phyloP scores from a whole-genome alignment of 2,329 filamentous ascomycete genomes.

The Aspergillus calidoustus region DNA sequence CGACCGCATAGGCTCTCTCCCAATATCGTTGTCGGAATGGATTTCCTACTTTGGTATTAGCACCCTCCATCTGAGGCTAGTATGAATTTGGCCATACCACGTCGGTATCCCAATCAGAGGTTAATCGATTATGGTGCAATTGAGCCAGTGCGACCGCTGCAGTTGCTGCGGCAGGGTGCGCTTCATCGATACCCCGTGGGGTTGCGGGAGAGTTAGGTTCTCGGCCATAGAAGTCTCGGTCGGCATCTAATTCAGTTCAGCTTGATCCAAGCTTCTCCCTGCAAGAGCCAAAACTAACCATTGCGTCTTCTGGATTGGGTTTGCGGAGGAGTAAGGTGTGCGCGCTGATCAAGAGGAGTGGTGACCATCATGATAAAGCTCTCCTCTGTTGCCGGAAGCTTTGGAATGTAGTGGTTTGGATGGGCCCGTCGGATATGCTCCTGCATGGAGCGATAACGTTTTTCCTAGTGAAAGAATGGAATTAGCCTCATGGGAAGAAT shows the following conservation, averaged over 20 bases:
- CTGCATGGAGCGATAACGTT: conserved; percentile 97
- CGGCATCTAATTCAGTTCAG: conserved; percentile 53
- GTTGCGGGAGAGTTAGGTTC: conserved; percentile 72
- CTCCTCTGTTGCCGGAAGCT: conserved; percentile 96
- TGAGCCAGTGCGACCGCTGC: conserved; percentile 87
- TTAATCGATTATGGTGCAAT: conserved; percentile 77
- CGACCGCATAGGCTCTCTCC: conserved; percentile 63
- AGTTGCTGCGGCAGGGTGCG: conserved; percentile 68
- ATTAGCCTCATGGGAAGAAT: conserved; percentile 13
- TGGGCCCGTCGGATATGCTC: conserved; percentile 98
- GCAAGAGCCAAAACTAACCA: conserved; percentile 37
- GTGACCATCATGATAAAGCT: conserved; percentile 97
- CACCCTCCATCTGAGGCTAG: background rate
- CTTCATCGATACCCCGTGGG: conserved; percentile 72
- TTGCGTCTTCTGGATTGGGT: conserved; percentile 40
- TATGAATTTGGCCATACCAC: conserved; percentile 58
- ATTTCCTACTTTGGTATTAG: conserved; percentile 69
- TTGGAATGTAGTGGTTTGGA: conserved; percentile 95
- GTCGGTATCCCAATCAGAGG: conserved; percentile 78
- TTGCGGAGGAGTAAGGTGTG: conserved; percentile 55
- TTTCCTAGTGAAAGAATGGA: conserved; percentile 66
- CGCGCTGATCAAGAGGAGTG: conserved; percentile 77
- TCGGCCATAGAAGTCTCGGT: conserved; percentile 69
- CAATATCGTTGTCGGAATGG: conserved; percentile 71
- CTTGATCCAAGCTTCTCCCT: conserved; percentile 1